Conservation (phyloP, 345 rosid genomes). For the Dimocarpus longan region DNA sequence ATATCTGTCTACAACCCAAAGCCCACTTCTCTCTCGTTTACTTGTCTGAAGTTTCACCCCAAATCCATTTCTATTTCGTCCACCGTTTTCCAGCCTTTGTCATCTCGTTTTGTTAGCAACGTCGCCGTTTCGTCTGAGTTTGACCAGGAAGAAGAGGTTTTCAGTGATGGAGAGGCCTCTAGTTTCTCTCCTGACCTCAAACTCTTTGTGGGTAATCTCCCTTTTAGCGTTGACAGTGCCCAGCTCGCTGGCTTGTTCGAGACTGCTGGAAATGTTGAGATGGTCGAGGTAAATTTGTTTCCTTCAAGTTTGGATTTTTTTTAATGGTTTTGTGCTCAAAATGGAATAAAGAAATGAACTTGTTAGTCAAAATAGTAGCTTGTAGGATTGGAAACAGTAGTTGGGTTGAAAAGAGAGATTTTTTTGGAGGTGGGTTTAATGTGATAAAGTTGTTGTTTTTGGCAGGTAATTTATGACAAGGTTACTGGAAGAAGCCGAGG, state of each 20-base stretch:
- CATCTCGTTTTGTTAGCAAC: conserved; percentile 54
- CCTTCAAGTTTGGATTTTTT: neutral
- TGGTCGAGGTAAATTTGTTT: conserved; percentile 75
- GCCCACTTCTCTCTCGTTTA: conserved; percentile 39
- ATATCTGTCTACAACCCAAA: conserved; percentile 40
- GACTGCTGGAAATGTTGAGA: conserved; percentile 82
- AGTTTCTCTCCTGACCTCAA: conserved; percentile 75
- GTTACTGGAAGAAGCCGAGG: conserved; percentile 96
- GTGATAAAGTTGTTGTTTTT: conserved; percentile 26
- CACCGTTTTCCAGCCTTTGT: conserved; percentile 31
- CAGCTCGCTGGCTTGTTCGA: conserved; percentile 88
- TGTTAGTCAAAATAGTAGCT: neutral
- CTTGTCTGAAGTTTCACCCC: conserved; percentile 40
- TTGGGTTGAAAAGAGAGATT: neutral
- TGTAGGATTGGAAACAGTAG: neutral
- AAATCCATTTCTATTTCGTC: conserved; percentile 42
- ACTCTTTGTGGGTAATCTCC: conserved; percentile 95
- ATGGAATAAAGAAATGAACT: neutral
- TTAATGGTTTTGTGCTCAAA: neutral
- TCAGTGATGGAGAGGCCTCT: conserved; percentile 44
- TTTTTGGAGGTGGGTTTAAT: neutral
- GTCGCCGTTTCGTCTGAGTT: conserved; percentile 68
- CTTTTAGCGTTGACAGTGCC: conserved; percentile 81
- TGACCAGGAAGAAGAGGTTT: conserved; percentile 63
- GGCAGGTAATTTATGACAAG: conserved; percentile 93